Evolutionary conservation across 441 rosid species (phyloP).

Genomic region (Rhodomyrtus psidioides): DNA sequence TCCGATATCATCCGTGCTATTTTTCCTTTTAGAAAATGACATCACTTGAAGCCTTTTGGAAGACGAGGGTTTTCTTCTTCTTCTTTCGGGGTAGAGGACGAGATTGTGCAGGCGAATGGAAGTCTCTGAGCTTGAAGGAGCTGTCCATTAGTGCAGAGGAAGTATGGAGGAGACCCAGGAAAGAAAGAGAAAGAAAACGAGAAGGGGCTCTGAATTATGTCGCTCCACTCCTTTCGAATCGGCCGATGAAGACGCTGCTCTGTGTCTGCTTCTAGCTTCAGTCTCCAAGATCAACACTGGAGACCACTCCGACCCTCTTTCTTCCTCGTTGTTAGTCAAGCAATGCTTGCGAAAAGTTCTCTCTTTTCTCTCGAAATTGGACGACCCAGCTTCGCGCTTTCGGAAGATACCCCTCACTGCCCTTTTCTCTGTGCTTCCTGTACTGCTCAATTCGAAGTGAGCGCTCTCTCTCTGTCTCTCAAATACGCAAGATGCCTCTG

Average conservation of each 20-base stretch:
- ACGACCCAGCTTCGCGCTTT: background rate
- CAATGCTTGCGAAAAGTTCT: background rate
- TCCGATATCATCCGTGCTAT: too few relatives aligned
- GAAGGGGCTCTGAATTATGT: background rate
- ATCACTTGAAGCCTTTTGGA: too few relatives aligned
- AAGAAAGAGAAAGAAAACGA: background rate
- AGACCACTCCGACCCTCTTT: background rate
- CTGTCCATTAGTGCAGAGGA: background rate
- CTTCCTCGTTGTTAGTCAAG: background rate
- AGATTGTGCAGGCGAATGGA: background rate
- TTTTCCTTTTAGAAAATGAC: too few relatives aligned
- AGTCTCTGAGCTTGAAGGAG: background rate
- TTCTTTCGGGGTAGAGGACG: background rate
- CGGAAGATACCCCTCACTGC: conserved; percentile 8
- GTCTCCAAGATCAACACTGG: background rate
- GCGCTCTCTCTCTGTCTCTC: background rate
- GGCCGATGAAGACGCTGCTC: background rate
- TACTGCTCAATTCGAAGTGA: conserved; percentile 34
- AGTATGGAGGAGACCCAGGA: background rate
- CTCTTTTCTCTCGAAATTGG: background rate
- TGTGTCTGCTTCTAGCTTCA: background rate
- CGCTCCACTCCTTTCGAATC: background rate
- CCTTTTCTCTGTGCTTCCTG: conserved; percentile 31
- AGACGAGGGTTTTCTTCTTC: too few relatives aligned
- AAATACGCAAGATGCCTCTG: background rate